These are phyloP conservation scores for Oryza rufipogon DNA, from an alignment of 176 grass and related monocot species.

Conservation along the genomic window DNA sequence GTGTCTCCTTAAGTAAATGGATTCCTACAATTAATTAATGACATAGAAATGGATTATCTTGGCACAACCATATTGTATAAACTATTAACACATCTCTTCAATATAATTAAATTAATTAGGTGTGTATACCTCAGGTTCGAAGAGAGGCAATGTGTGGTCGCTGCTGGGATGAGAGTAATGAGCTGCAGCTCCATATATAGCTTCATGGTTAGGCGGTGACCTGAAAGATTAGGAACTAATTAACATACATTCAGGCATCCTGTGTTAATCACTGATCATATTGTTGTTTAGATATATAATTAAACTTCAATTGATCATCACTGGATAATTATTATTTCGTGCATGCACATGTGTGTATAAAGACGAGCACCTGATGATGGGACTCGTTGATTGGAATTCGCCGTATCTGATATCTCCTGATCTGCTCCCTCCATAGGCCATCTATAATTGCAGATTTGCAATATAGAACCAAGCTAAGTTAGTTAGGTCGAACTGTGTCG, in stretches of 20 bases:
- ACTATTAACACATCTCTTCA: too few species aligned
- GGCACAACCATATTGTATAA: background rate
- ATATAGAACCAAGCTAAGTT: constrained; percentile 22
- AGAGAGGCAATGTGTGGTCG: constrained; percentile 43
- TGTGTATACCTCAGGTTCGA: constrained; percentile 37
- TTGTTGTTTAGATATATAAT: background rate
- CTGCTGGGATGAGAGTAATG: constrained; percentile 33
- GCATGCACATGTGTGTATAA: background rate
- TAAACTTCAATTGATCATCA: background rate
- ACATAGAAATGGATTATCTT: background rate
- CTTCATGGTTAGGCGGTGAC: constrained; percentile 10
- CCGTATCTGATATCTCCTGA: constrained; percentile 54
- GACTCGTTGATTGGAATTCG: constrained; percentile 32
- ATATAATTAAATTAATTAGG: background rate
- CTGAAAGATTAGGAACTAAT: constrained; percentile 21
- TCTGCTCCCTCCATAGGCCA: constrained; percentile 51
- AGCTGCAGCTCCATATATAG: constrained; percentile 29
- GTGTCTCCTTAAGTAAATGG: constrained; percentile 27
- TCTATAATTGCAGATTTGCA: constrained; percentile 29
- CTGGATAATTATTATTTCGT: background rate
- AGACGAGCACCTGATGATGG: constrained; percentile 32
- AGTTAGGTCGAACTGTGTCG: constrained; percentile 39
- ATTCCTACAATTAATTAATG: constrained; percentile 14
- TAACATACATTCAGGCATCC: background rate
- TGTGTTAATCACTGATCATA: background rate